A percentile compares a stretch with the other conserved stretches of the same genome.
These are phyloP conservation scores for Linaria vulgaris DNA, from an alignment of 257 asterid species.

Conservation along the genomic window DNA sequence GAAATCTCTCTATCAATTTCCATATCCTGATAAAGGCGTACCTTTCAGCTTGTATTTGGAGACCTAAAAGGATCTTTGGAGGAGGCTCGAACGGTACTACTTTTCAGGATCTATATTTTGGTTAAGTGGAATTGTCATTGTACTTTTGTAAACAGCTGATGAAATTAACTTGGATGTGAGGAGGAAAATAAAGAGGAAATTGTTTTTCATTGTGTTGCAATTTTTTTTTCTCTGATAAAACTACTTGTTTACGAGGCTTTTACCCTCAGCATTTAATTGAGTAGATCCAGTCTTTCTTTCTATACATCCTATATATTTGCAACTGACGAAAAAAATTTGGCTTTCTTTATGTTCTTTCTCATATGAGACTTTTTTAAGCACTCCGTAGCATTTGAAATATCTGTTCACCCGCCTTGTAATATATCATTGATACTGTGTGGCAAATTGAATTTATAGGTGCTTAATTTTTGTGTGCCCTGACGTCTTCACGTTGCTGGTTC, in stretches of 20 bases:
- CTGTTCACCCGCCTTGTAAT: no score
- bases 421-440: slow-evolving; percentile 1
- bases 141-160: not conserved
- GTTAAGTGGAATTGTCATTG: slow-evolving; percentile 6
- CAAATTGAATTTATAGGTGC: no score
- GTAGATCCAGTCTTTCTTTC: slow-evolving; percentile 4
- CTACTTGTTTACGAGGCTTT: slow-evolving; percentile 4
- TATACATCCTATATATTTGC: slow-evolving; percentile 13
- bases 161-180: slow-evolving; percentile 2
- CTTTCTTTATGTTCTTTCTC: not conserved
- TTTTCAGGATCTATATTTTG: slow-evolving; percentile 13
- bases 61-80: slow-evolving; percentile 91
- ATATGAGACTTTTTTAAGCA: slow-evolving; percentile 1
- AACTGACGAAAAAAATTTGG: not conserved
- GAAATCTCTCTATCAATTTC: slow-evolving; percentile 17
- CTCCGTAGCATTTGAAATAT: not conserved
- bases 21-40: slow-evolving; percentile 20
- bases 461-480: not conserved
- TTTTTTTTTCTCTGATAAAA: not conserved
- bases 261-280: slow-evolving; percentile 16
- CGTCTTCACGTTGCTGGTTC: not conserved
- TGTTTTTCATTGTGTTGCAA: slow-evolving; percentile 11
- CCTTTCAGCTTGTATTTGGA: slow-evolving; percentile 54
- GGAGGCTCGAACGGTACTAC: slow-evolving; percentile 82
- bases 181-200: slow-evolving; percentile 13